Conservation (phyloP, 805 yeast genomes). For the Hemisphaericaspora nanyangensis region DNA sequence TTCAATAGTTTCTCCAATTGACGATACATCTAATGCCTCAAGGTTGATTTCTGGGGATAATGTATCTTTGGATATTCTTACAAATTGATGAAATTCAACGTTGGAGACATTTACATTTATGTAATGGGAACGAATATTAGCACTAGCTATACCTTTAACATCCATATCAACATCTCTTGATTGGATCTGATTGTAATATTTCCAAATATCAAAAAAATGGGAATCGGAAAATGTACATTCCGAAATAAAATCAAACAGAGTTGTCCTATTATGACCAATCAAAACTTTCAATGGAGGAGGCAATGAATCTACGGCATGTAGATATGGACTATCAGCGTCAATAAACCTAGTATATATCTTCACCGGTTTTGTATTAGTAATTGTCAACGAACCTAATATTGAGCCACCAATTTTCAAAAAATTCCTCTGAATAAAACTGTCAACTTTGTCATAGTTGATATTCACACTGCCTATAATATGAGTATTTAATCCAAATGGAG, state of each 20-base stretch:
- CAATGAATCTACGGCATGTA: slow-evolving; percentile 21
- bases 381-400: slow-evolving; percentile 20
- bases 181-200: slow-evolving; percentile 13
- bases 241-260: slow-evolving; percentile 22
- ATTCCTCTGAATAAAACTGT: slow-evolving; percentile 17
- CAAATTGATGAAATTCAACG: slow-evolving; percentile 13
- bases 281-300: slow-evolving; percentile 23
- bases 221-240: slow-evolving; percentile 17
- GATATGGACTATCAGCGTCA: slow-evolving; percentile 7
- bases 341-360: slow-evolving; percentile 16
- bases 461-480: slow-evolving; percentile 23
- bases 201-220: slow-evolving; percentile 14
- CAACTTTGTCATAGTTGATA: slow-evolving; percentile 25
- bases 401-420: slow-evolving; percentile 18
- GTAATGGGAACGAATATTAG: slow-evolving; percentile 15
- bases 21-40: slow-evolving; percentile 10
- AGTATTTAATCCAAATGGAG: slow-evolving; percentile 24
- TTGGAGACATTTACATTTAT: slow-evolving; percentile 13
- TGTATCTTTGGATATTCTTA: slow-evolving; percentile 7
- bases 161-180: slow-evolving; percentile 18
- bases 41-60: slow-evolving; percentile 14
- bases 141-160: slow-evolving; percentile 16
- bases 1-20: slow-evolving; percentile 2
- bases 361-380: slow-evolving; percentile 18
- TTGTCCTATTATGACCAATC: slow-evolving; percentile 16